A percentile compares a stretch with the other conserved stretches of the same genome.
Evolutionary conservation across 2,329 filamentous ascomycete species (phyloP).

Genomic region (Fusarium floridanum): DNA sequence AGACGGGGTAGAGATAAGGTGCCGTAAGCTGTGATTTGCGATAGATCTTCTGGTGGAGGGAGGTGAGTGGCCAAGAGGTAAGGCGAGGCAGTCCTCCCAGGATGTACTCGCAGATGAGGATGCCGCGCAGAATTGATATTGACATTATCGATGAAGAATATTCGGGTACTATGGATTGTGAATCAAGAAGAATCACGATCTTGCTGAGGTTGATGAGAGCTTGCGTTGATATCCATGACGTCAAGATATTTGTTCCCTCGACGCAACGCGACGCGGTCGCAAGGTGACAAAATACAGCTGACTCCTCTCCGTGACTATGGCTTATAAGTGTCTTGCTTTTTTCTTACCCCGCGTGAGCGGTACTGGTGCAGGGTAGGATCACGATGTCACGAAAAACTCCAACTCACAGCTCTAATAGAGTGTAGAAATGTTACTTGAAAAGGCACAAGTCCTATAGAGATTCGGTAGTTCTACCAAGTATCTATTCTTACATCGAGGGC

Average conservation of each 20-base stretch:
- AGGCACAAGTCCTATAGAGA: accelerated
- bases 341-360: neutral
- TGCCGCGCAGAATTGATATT: neutral
- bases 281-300: neutral
- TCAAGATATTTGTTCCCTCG: neutral
- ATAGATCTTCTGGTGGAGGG: neutral
- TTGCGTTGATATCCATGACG: neutral
- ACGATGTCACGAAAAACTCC: too few relatives aligned
- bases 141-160: neutral
- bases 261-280: neutral
- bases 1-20: neutral
- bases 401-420: neutral
- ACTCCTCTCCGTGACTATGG: neutral
- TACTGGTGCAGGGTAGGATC: neutral
- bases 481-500: accelerated
- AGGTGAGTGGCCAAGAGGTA: neutral
- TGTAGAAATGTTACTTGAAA: accelerated
- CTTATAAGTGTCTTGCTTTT: neutral
- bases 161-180: accelerated
- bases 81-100: neutral
- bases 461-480: neutral
- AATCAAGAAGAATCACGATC: neutral
- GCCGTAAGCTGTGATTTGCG: neutral
- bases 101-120: neutral
- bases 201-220: neutral